Evolutionary conservation across 345 rosid genomes (phyloP).

Genomic region (Eucalyptus leucophloia): DNA sequence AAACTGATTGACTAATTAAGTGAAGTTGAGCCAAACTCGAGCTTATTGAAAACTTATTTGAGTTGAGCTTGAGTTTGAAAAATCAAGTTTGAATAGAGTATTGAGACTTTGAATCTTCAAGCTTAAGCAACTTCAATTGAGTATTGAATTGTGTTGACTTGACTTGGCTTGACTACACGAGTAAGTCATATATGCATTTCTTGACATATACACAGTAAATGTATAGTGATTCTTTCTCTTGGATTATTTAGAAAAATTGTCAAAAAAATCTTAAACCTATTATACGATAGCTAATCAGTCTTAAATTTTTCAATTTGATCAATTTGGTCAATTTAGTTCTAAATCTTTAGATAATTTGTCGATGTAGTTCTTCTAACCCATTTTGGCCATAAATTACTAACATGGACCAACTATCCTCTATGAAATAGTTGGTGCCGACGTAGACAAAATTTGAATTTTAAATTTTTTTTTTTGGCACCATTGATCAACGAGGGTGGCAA

Average conservation of each 20-base stretch:
- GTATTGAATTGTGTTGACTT: not conserved
- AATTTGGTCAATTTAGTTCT: not conserved
- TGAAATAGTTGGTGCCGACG: accelerated
- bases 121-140: not conserved
- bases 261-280: not conserved
- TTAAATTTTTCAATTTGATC: not conserved
- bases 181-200: not conserved
- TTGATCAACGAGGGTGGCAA: not conserved
- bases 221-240: not conserved
- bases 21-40: not conserved
- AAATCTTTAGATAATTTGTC: accelerated
- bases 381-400: not conserved
- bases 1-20: not conserved
- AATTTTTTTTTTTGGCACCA: not conserved
- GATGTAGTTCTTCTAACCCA: not conserved
- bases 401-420: too few species aligned
- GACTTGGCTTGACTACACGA: not conserved
- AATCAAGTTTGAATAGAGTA: not conserved
- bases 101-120: not conserved
- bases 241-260: not conserved
- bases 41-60: not conserved
- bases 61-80: not conserved
- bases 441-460: not conserved
- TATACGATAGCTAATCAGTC: accelerated
- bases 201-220: not conserved